Base-by-base conservation (phyloP, 148 eudicot species). In the Rhododendron ovatum region DNA sequence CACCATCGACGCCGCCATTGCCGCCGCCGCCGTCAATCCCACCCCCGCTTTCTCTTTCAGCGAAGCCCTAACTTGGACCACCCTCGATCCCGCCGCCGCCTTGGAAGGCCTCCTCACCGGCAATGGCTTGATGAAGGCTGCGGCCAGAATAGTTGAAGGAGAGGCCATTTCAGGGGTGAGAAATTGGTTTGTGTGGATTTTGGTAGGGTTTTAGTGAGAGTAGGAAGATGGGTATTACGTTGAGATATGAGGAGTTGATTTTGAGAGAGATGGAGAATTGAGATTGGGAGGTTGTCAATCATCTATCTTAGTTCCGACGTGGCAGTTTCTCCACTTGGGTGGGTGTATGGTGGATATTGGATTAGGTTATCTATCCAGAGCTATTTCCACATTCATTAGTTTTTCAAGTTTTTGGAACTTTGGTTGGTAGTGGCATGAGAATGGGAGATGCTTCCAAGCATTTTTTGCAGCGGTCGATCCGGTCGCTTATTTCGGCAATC, bases 261-360 rank as follows among this genome's bases (percentile, higher is more conserved):
- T 33, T 53, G 59, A 78, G 8, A 86, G 92, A 89, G 86, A 47
- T 88, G 92, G 81, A 86, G 65, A 90, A 71, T 86, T 51, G 86
- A 30, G 87, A 24, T 30, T 50, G 45, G 35, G 48, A 43, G 74
- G 11, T 80, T 84, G 20, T 37, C 59, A 86, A 83, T 26, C 47
- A 22, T 3, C 28, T 15, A 43, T 69, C 50, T 86, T 26, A 41
- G 77, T 87, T 59, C 89, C 73, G 30, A 89, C 82, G 89, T 90
- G 93, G 90, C 88, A 76, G 81, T 17, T 85, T 74, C 86, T 88
- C 77, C 77, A 17, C 12, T 88, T 50, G 85, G 82, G 75, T 86
- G 13, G 51, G 79, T 85, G 88, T 92, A 92, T 90, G 53, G 79
- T 85, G 89, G 93, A 92, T 92, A 89, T 63, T 83, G 89, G 93